Evolutionary conservation across 2,329 filamentous ascomycete species (phyloP).

Genomic region (Hypoxylon sp.): DNA sequence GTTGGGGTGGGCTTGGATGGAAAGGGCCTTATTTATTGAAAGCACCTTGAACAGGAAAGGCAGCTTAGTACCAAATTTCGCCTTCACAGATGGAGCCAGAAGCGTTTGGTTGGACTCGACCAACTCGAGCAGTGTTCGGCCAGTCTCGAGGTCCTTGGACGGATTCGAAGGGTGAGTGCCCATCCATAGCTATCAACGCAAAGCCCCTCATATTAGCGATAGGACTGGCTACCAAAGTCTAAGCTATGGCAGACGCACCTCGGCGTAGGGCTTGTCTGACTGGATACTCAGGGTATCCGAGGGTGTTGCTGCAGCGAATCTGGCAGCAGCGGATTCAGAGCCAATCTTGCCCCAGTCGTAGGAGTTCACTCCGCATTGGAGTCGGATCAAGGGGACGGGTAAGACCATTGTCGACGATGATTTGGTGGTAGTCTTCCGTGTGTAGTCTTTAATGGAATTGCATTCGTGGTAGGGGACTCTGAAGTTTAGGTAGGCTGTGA

Average conservation of each 20-base stretch:
- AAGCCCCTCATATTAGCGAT: conserved; percentile 34
- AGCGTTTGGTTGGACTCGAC: conserved; percentile 89
- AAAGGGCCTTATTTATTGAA: conserved; percentile 94
- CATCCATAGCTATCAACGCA: conserved; percentile 87
- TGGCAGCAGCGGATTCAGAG: conserved; percentile 86
- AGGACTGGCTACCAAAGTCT: neutral
- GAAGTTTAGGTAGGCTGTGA: neutral
- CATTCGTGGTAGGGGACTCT: conserved; percentile 1
- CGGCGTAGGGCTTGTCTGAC: conserved; percentile 91
- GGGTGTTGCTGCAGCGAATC: conserved; percentile 88
- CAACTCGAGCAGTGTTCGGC: conserved; percentile 87
- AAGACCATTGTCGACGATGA: conserved; percentile 57
- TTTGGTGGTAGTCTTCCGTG: neutral
- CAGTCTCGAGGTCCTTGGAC: conserved; percentile 88
- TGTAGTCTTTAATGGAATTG: neutral
- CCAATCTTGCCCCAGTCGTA: conserved; percentile 99
- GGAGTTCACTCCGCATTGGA: conserved; percentile 95
- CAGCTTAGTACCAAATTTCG: conserved; percentile 84
- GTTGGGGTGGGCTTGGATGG: conserved; percentile 97
- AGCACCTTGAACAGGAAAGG: conserved; percentile 99
- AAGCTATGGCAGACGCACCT: conserved; percentile 69
- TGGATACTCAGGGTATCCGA: conserved; percentile 81
- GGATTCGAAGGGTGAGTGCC: conserved; percentile 97
- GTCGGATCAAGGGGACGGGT: conserved; percentile 86
- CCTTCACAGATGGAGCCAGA: conserved; percentile 78